Evolutionary conservation across 768 basidiomycete genomes (phyloP).

Genomic region (Boletellus ananas): DNA sequence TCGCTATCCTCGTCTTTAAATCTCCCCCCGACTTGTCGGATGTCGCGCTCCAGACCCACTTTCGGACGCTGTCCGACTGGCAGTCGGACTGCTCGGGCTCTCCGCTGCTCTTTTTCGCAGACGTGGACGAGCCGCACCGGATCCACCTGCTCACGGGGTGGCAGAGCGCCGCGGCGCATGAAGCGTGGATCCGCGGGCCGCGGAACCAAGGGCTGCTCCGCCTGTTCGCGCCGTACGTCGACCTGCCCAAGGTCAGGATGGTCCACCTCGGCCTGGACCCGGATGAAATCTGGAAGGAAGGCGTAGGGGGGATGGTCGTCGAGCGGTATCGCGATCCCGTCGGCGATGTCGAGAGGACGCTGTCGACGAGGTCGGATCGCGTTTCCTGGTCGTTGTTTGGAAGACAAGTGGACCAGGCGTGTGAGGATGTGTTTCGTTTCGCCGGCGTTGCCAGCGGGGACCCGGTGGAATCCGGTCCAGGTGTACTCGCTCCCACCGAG

Average conservation of each 20-base stretch:
- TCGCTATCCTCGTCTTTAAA: constrained; percentile 36
- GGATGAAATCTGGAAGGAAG: constrained; percentile 21
- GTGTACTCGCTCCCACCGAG: not conserved
- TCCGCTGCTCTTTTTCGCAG: constrained; percentile 39
- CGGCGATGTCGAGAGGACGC: not conserved
- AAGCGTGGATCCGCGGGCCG: constrained; percentile 40
- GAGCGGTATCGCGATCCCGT: constrained; percentile 1
- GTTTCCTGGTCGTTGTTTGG: constrained; percentile 6
- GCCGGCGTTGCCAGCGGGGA: not conserved
- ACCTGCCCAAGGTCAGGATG: constrained; percentile 30
- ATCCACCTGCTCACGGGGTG: constrained; percentile 45
- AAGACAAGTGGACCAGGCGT: constrained; percentile 10
- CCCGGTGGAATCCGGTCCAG: not conserved
- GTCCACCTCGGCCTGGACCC: constrained; percentile 41
- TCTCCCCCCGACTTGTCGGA: constrained; percentile 30
- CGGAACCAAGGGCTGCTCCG: constrained; percentile 37
- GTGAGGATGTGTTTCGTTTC: constrained; percentile 15
- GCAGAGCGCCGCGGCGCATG: constrained; percentile 38
- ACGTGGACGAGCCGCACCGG: constrained; percentile 11
- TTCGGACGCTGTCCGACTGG: constrained; percentile 29
- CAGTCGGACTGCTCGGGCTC: constrained; percentile 42
- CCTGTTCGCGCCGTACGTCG: constrained; percentile 28
- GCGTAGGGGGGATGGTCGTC: constrained; percentile 1
- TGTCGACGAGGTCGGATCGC: not conserved
- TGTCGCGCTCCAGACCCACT: constrained; percentile 25